A percentile compares a stretch with the other conserved stretches of the same genome.
phyloP scores from a whole-genome alignment of 148 eudicot genomes.

The Rhododendron ferrugineum region DNA sequence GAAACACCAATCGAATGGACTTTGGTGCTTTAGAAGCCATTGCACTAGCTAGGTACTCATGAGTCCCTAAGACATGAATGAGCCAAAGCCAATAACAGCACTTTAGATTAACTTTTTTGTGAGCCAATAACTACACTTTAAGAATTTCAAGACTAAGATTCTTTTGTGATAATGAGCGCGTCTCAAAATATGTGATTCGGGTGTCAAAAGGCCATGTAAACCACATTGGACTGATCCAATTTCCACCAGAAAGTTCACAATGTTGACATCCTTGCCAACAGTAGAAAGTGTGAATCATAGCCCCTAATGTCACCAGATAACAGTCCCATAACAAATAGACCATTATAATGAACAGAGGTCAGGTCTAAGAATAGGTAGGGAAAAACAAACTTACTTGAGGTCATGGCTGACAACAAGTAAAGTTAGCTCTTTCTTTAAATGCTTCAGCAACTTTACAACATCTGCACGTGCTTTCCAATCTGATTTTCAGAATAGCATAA shows the following conservation, averaged over 20 bases:
- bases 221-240: background rate
- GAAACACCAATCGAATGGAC: background rate
- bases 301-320: background rate
- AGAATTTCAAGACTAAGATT: background rate
- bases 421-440: conserved; percentile 76
- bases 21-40: background rate
- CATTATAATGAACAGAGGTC: background rate
- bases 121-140: background rate
- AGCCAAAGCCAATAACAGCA: background rate
- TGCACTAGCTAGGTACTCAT: background rate
- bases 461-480: conserved; percentile 99
- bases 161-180: background rate
- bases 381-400: conserved; percentile 59
- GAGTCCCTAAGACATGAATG: background rate
- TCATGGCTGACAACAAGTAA: conserved; percentile 97
- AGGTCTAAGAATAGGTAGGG: conserved; percentile 14
- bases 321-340: background rate
- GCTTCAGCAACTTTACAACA: conserved; percentile 76
- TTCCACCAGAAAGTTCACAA: background rate
- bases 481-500: conserved; percentile 16
- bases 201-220: background rate
- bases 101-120: background rate
- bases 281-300: background rate
- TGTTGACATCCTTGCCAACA: background rate
- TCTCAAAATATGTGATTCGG: background rate